A percentile compares a stretch with the other conserved stretches of the same genome.
Conservation (phyloP, 495 filamentous ascomycete species). For the Talaromyces ruber region DNA sequence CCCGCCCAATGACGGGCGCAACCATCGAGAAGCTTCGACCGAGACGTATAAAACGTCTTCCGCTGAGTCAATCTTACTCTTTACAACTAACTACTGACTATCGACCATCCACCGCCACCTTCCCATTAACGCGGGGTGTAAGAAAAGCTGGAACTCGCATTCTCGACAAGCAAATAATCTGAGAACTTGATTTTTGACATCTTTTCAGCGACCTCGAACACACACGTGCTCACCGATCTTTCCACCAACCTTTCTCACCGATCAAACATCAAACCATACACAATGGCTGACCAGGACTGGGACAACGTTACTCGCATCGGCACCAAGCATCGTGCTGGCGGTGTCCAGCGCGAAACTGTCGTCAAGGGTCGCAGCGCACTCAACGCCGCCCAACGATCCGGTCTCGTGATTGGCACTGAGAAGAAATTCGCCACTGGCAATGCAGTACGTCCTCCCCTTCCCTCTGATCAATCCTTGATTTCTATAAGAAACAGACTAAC, state of each 20-base stretch:
- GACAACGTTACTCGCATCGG: conserved; percentile 90
- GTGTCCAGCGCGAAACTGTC: conserved; percentile 67
- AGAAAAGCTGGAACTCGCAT: background rate
- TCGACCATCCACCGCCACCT: background rate
- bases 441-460: conserved; percentile 49
- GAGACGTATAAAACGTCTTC: background rate
- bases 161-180: background rate
- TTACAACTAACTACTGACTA: background rate
- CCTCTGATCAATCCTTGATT: background rate
- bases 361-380: conserved; percentile 77
- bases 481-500: conserved; percentile 4
- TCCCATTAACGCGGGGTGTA: no score
- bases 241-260: background rate
- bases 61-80: background rate
- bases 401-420: conserved; percentile 72
- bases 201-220: background rate
- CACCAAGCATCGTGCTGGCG: conserved; percentile 60
- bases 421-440: conserved; percentile 84
- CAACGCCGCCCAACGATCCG: conserved; percentile 82
- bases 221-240: background rate
- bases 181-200: background rate
- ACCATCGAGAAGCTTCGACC: conserved; percentile 5
- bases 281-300: conserved; percentile 54
- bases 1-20: background rate
- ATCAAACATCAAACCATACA: background rate